Evolutionary conservation across 495 filamentous ascomycete genomes (phyloP), one percentile per base, ranked within the genome.

Genomic region (Tuber umbilicatum): DNA sequence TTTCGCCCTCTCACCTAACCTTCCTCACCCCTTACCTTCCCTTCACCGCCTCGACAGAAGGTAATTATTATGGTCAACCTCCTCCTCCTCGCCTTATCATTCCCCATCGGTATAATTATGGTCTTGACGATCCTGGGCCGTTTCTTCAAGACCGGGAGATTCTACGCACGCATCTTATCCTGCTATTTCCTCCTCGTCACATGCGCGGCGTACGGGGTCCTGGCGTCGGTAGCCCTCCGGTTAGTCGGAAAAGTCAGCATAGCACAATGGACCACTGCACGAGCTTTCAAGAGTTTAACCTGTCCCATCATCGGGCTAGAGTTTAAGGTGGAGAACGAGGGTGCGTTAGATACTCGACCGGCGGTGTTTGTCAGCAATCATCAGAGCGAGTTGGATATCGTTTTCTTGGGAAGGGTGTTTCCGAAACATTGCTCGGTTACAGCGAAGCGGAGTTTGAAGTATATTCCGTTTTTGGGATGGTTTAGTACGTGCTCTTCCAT

Each of bases 341-440:
- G 90, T 74, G 80, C 89, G 73, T 88, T 97, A 41, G 79, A 84
- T 31, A 88, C 88, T 40, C 88, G 94, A 50, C 96, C 95, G 6
- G 93, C 92, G 60, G 92, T 99, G 70, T 94, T 98, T 81, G 87
- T 98, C 79, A 91, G 89, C 39, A 98, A 98, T 83, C 94, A 98
- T 85, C 94, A 97, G 86, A 82, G 80, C 7, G 96, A 97, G 83
- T 88, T 99, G 73, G 95, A 99, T 82, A 91, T 99, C 43, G 87
- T 97, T 71, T 90, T 98, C 88, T 87, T 98, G 19, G 95, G 93
- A 55, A 84, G 85, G 78, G 55, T 81, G 64, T 97, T 97, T 86
- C 96, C 95, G 19, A 90, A 90, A 73, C 93, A 95, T 86, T 96
- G 92, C 85, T 92, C 89, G 82, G 92, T 99, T 69, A 97, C 94